phyloP scores from a whole-genome alignment of 768 basidiomycete genomes.

The Lentinula aciculospora region DNA sequence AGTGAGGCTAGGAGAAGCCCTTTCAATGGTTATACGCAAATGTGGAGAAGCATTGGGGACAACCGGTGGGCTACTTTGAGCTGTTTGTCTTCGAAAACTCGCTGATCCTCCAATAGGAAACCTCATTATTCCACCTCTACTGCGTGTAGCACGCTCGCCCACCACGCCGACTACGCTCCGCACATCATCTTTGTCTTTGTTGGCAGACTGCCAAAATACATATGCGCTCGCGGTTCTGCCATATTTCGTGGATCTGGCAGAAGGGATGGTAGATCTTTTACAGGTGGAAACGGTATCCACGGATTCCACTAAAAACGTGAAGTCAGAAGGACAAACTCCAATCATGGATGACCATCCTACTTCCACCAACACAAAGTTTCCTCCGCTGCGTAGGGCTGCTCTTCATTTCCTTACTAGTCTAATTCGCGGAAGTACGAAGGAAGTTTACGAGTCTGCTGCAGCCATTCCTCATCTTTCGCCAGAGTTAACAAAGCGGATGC shows the following conservation, averaged over 20 bases:
- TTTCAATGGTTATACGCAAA: slow-evolving; percentile 69
- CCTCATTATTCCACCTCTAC: slow-evolving; percentile 67
- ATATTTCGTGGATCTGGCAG: slow-evolving; percentile 56
- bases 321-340: slow-evolving; percentile 16
- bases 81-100: neutral
- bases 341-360: slow-evolving; percentile 56
- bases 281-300: slow-evolving; percentile 50
- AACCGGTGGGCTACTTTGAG: slow-evolving; percentile 50
- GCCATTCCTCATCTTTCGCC: slow-evolving; percentile 25
- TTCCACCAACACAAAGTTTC: slow-evolving; percentile 56
- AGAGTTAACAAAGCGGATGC: slow-evolving; percentile 41
- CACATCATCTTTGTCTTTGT: slow-evolving; percentile 50
- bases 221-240: slow-evolving; percentile 55
- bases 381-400: slow-evolving; percentile 79
- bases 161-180: slow-evolving; percentile 71
- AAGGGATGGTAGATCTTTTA: slow-evolving; percentile 73
- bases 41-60: slow-evolving; percentile 63
- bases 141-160: slow-evolving; percentile 50
- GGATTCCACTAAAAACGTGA: slow-evolving; percentile 11
- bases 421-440: slow-evolving; percentile 52
- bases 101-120: slow-evolving; percentile 41
- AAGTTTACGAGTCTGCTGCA: slow-evolving; percentile 39
- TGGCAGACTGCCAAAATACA: slow-evolving; percentile 68
- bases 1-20: slow-evolving; percentile 79
- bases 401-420: slow-evolving; percentile 75